Evolutionary conservation across 1,139 yeast species (phyloP), one percentile per base, ranked within the genome.

Genomic region (Blastobotrys arbuscula): DNA sequence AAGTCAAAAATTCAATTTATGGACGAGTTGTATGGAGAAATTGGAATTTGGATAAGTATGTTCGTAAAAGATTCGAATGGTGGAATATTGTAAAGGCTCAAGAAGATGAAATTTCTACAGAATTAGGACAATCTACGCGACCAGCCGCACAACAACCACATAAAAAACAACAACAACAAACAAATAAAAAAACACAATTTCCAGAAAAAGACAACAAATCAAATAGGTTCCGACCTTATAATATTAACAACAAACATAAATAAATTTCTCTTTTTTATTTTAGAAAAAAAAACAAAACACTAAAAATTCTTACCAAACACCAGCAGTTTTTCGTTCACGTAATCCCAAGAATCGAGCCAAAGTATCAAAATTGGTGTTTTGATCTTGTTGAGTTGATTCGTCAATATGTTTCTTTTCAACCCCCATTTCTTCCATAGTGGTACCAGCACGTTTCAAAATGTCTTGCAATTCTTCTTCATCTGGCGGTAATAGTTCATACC

Each of bases 1-100:
- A 77, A 55, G 84, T 92, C 37, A 89, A 92, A 68, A 87, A 83
- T 55, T 84, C 95, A 63, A 77, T 74, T 21, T 92, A 92, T 61
- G 98, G 98, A 41, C 79, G 84, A 63, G 76, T 82, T 57, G 97
- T 92, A 1, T 92, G 97, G 97, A 86, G 85, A 62, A 92, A 90
- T 65, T 92, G 97, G 97, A 69, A 77, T 30, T 77, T 89, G 82
- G 96, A 88, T 62, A 68, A 81, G 58, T 87, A 81, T 60, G 65
- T 72, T 12, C 76, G 96, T 63, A 82, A 82, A 66, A 80, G 84
- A 64, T 78, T 74, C 61, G 96, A 88, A 61, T 89, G 97, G 97
- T 86, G 84, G 68, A 72, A 76, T 42, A 60, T 78, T 34, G 78
- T 86, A 31, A 88, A 84, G 61, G 81, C 81, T 46, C 85, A 82